phyloP scores from a whole-genome alignment of 805 yeast genomes.

The Saturnispora halmiae region DNA sequence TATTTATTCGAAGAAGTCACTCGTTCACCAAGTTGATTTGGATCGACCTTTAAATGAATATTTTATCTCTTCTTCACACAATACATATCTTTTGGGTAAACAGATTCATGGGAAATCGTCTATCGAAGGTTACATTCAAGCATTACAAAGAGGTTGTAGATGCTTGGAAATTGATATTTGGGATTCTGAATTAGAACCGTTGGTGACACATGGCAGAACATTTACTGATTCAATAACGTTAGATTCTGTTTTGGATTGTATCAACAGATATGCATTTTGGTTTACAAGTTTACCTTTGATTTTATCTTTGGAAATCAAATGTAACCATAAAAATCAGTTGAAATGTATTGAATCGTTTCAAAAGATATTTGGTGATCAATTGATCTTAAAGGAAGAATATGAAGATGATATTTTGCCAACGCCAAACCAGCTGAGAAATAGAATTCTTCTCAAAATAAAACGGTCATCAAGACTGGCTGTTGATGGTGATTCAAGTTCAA shows the following conservation, averaged over 20 bases:
- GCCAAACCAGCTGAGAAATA: slow-evolving; percentile 63
- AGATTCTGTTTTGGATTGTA: slow-evolving; percentile 57
- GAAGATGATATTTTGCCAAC: slow-evolving; percentile 43
- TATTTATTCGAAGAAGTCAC: slow-evolving; percentile 24
- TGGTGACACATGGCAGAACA: slow-evolving; percentile 84
- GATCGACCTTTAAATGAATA: slow-evolving; percentile 73
- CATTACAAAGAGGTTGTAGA: slow-evolving; percentile 84
- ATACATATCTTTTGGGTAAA: slow-evolving; percentile 81
- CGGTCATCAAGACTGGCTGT: slow-evolving; percentile 26
- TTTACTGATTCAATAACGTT: slow-evolving; percentile 69
- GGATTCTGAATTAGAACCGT: slow-evolving; percentile 70
- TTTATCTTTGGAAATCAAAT: slow-evolving; percentile 76
- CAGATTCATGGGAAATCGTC: slow-evolving; percentile 85
- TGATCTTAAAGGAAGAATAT: slow-evolving; percentile 30
- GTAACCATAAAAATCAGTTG: slow-evolving; percentile 60
- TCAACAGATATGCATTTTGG: slow-evolving; percentile 82
- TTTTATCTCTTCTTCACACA: slow-evolving; percentile 87
- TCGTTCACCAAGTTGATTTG: slow-evolving; percentile 30
- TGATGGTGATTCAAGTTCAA: slow-evolving; percentile 1
- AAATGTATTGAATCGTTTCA: slow-evolving; percentile 44
- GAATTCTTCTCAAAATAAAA: slow-evolving; percentile 72
- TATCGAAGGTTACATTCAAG: slow-evolving; percentile 79
- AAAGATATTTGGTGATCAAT: slow-evolving; percentile 48
- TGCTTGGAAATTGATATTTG: slow-evolving; percentile 94
- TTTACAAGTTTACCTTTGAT: slow-evolving; percentile 80